phyloP scores from a whole-genome alignment of 148 eudicot species.

The Camellia japonica region DNA sequence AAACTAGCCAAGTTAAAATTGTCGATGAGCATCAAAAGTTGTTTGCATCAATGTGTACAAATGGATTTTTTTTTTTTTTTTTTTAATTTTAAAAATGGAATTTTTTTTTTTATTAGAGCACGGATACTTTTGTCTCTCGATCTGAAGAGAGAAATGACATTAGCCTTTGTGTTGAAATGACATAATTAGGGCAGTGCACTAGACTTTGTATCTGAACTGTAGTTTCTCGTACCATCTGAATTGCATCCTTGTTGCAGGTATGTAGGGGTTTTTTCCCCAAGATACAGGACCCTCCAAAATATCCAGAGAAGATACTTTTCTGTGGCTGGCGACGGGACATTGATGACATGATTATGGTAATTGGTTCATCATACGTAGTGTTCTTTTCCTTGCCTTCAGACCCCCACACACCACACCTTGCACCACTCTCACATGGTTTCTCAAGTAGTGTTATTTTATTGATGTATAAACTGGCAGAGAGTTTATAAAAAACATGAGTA shows the following conservation, averaged over 20 bases:
- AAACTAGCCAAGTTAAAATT: background rate
- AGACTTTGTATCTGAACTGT: background rate
- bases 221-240: conserved; percentile 1
- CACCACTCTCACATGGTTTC: background rate
- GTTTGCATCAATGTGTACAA: background rate
- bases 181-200: background rate
- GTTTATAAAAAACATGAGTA: background rate
- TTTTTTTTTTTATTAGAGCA: background rate
- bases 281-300: conserved; percentile 63
- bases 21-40: background rate
- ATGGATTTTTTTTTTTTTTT: too few species aligned
- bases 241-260: conserved; percentile 41
- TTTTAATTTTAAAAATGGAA: too few species aligned
- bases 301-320: conserved; percentile 83
- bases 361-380: background rate
- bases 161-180: background rate
- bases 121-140: background rate
- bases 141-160: background rate
- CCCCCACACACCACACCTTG: background rate
- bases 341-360: conserved; percentile 89
- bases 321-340: conserved; percentile 95
- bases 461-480: background rate
- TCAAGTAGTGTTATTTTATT: background rate
- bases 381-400: background rate
- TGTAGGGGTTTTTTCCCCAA: conserved; percentile 44